A percentile compares a stretch with the other conserved stretches of the same genome.
Evolutionary conservation across 1,284 basidiomycete genomes (phyloP).

Genomic region (Ganoderma leucocontextum): DNA sequence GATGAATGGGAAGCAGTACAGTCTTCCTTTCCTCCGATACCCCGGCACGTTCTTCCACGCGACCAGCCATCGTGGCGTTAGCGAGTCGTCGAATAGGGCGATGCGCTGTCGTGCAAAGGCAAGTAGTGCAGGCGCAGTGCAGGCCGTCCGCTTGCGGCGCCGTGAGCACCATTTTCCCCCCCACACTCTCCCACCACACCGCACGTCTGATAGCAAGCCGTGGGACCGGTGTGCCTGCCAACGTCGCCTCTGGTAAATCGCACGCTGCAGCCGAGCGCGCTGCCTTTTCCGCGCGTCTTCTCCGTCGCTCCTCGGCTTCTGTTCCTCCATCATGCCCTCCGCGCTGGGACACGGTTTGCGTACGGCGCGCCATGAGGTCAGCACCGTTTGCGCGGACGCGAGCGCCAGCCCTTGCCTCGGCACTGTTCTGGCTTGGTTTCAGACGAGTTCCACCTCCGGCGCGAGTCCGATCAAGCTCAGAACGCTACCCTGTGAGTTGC

Average conservation of each 20-base stretch:
- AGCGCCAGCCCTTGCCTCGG: constrained; percentile 9
- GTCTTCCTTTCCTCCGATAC: constrained; percentile 16
- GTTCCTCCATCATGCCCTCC: constrained; percentile 8
- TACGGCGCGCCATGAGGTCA: constrained; percentile 18
- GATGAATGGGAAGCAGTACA: constrained; percentile 4
- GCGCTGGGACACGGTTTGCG: constrained; percentile 8
- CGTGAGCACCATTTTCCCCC: constrained; percentile 8
- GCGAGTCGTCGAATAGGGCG: constrained; percentile 1
- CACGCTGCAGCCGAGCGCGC: constrained; percentile 20
- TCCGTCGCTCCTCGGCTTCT: constrained; percentile 26
- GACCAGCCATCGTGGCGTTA: constrained; percentile 15
- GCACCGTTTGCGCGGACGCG: constrained; percentile 10
- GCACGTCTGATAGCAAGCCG: constrained; percentile 16
- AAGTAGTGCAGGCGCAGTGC: not conserved
- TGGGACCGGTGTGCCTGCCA: constrained; percentile 26
- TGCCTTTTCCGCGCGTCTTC: constrained; percentile 23
- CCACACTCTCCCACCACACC: constrained; percentile 13
- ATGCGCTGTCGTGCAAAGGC: constrained; percentile 6
- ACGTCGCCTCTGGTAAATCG: constrained; percentile 15
- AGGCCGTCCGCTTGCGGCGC: constrained; percentile 10
- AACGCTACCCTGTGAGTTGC: constrained; percentile 12
- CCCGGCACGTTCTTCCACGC: constrained; percentile 14
- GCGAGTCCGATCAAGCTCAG: constrained; percentile 9
- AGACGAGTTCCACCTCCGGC: constrained; percentile 2
- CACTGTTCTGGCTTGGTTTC: constrained; percentile 8